Base-by-base conservation (phyloP, 2,329 filamentous ascomycete genomes). In the Rhynchosporium graminicola region DNA sequence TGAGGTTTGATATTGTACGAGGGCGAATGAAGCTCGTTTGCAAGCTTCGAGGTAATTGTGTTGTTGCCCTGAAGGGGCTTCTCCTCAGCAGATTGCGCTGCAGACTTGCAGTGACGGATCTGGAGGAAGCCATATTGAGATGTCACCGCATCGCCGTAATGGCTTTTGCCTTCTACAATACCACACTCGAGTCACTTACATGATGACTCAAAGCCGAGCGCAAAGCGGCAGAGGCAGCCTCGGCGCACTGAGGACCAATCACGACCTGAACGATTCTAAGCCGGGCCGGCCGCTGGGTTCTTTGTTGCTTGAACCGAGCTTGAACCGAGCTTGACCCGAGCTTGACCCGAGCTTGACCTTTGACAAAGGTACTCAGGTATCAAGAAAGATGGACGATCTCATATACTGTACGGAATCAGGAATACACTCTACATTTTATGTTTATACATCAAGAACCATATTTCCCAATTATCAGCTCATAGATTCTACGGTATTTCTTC, bases 141-240 rank as follows among this genome's bases (percentile, higher is more conserved):
- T 61, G 59, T 72, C 69, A 71, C 69, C 62, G 63, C 70, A 73
- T 71, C 66, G 64, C 63, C 67, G 60, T 63, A 64, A 47, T 61
- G 57, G 54, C 42, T 40, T 48, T 42, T 59, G 33, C 33, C 38
- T 38, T 38, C 33, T 28, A 13, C 36, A 15, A 28, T 12, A 42
- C 26, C 28, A 20, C 33, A 12, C 20, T 54, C 13, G 33, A 36
- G 45, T 26, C 3, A 9, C 3, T 10, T 54, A 54, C 40, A 54
- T 36, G 51, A 54, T 9, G 43, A 46, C 20, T 20, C 20, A 20
- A 20, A 20, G 20, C 9, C 20, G 38, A 40, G 38, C 50, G 20
- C 33, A 52, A 54, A 13, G 10, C 7, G 4, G 15, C 60, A 33
- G 55, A 61, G 1, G 57, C 64, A 51, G 57, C 60, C 60, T 64